Evolutionary conservation across 306 rosid genomes (phyloP), one percentile per base, ranked within the genome.

Genomic region (Crotalaria pallida): DNA sequence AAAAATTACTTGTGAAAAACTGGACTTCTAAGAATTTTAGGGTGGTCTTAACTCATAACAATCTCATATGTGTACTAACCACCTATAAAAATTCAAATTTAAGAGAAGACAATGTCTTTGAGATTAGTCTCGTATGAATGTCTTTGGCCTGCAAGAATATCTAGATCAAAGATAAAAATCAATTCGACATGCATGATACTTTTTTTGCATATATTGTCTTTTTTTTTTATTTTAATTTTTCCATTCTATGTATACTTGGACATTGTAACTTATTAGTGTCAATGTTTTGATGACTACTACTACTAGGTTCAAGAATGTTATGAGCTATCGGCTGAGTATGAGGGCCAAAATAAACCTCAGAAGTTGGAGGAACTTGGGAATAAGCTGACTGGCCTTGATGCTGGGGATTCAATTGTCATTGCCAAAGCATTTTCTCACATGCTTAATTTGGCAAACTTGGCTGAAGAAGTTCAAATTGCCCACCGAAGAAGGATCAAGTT

Each of bases 381-480:
- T 72, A 84, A 77, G 67, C 73, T 91, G 7, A 91, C 89, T 17
- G 87, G 89, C 79, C 82, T 91, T 82, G 97, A 91, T 50, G 92
- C 97, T 3, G 97, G 97, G 65, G 96, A 91, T 57, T 86, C 97
- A 11, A 91, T 91, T 11, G 97, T 91, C 16, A 69, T 91, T 63
- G 87, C 97, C 0, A 91, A 91, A 75, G 88, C 97, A 6, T 91
- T 91, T 56, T 78, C 97, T 65, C 92, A 91, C 76, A 91, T 91
- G 97, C 97, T 91, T 76, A 91, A 66, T 79, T 74, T 91, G 87
- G 97, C 96, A 71, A 88, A 91, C 71, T 82, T 91, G 81, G 97
- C 96, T 0, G 97, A 91, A 88, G 97, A 91, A 73, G 97, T 91
- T 67, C 97, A 91, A 79, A 91, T 91, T 65, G 97, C 97, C 6